Evolutionary conservation across 306 rosid genomes (phyloP), one percentile per base, ranked within the genome.

Genomic region (Pyrus communis): DNA sequence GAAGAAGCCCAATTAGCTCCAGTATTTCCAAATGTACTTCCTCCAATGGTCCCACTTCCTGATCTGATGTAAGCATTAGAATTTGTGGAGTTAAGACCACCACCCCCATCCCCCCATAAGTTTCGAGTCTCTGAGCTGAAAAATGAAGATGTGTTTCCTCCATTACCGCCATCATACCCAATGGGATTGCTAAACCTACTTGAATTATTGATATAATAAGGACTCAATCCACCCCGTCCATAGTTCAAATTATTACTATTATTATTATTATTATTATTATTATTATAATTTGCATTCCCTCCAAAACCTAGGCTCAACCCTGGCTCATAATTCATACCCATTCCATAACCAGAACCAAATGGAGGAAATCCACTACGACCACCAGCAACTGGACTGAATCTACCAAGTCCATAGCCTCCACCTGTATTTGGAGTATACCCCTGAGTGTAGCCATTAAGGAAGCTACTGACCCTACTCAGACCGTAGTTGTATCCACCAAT

Each of bases 1-100:
- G 97, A 85, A 73, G 91, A 77, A 73, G 85, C 78, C 98, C 98
- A 93, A 67, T 89, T 92, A 79, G 87, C 90, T 38, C 99, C 97
- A 75, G 90, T 65, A 82, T 90, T 92, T 70, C 89, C 92, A 76
- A 87, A 90, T 33, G 90, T 61, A 69, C 76, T 87, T 78, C 93
- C 96, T 49, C 89, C 96, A 73, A 85, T 79, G 77, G 67, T 89
- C 60, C 97, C 97, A 65, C 89, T 84, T 74, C 97, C 93, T 1
- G 96, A 86, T 79, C 95, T 96, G 73, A 85, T 71, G 88, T 86
- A 89, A 30, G 93, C 89, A 78, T 62, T 85, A 80, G 98, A 86
- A 77, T 73, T 83, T 38, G 88, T 76, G 75, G 98, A 85, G 80
- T 78, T 84, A 61, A 91, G 76, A 49, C 89, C 93, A 65, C 88